A percentile compares a stretch with the other conserved stretches of the same genome.
Conservation (phyloP, 352 stramenopile species). For the Pythium sp. region DNA sequence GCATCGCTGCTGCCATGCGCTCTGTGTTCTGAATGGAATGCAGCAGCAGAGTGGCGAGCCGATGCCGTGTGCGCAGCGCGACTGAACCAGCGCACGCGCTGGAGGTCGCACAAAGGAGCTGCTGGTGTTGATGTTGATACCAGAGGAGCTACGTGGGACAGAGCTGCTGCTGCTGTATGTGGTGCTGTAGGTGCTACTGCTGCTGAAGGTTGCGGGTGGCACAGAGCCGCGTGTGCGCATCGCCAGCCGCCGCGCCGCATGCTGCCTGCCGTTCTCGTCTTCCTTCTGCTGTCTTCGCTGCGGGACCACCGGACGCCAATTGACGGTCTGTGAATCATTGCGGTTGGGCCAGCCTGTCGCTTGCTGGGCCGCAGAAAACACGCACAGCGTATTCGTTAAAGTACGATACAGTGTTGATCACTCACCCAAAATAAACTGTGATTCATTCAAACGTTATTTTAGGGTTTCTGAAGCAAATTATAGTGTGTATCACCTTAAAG, state of each 20-base stretch:
- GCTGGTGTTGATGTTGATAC: background rate
- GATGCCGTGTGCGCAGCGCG: constrained; percentile 10
- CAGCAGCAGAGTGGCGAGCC: background rate
- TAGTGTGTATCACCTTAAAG: too few relatives aligned
- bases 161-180: background rate
- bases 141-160: background rate
- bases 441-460: too few relatives aligned
- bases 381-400: too few relatives aligned
- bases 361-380: background rate
- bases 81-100: constrained; percentile 15
- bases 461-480: too few relatives aligned
- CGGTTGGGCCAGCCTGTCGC: background rate
- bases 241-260: constrained; percentile 17
- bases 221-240: constrained; percentile 9
- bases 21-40: background rate
- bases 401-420: too few relatives aligned
- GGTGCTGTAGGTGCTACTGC: background rate
- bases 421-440: too few relatives aligned
- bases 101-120: background rate
- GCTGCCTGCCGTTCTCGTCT: background rate
- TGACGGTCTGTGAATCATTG: background rate
- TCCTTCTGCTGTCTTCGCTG: background rate
- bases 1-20: background rate
- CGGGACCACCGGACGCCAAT: constrained; percentile 3
- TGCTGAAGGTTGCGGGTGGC: background rate